Conservation (phyloP, 106 monocot genomes). For the Acanthochlamys bracteata region DNA sequence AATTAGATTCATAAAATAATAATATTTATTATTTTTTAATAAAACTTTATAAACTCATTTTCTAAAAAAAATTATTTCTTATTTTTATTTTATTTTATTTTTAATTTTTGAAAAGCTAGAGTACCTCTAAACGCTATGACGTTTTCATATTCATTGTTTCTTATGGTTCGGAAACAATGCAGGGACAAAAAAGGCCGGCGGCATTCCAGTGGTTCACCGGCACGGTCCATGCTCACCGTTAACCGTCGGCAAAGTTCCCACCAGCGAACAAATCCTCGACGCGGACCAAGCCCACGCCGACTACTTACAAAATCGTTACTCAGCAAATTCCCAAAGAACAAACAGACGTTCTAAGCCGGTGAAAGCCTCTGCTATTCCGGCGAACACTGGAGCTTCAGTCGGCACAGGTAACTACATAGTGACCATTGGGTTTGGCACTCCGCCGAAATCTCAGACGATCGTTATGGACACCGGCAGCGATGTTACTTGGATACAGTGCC, state of each 20-base stretch:
- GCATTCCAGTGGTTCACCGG: slow-evolving; percentile 12
- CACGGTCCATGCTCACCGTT: slow-evolving; percentile 27
- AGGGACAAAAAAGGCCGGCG: neutral
- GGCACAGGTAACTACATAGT: neutral
- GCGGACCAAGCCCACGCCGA: slow-evolving; percentile 23
- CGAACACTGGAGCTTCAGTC: neutral
- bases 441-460: neutral
- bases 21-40: too few species aligned
- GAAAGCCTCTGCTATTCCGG: neutral
- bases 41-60: too few species aligned
- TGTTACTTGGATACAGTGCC: slow-evolving; percentile 18
- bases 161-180: neutral
- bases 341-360: neutral
- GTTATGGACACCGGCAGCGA: slow-evolving; percentile 31
- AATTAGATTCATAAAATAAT: too few species aligned
- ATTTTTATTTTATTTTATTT: too few species aligned
- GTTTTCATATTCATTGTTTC: neutral
- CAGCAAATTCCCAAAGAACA: neutral
- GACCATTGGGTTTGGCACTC: slow-evolving; percentile 6
- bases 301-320: slow-evolving; percentile 10
- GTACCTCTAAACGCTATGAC: neutral
- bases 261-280: slow-evolving; percentile 22
- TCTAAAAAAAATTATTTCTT: too few species aligned
- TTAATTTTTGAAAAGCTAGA: neutral
- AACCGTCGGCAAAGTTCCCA: neutral